phyloP scores from a whole-genome alignment of 2,329 filamentous ascomycete species.

The Alternaria sp. region DNA sequence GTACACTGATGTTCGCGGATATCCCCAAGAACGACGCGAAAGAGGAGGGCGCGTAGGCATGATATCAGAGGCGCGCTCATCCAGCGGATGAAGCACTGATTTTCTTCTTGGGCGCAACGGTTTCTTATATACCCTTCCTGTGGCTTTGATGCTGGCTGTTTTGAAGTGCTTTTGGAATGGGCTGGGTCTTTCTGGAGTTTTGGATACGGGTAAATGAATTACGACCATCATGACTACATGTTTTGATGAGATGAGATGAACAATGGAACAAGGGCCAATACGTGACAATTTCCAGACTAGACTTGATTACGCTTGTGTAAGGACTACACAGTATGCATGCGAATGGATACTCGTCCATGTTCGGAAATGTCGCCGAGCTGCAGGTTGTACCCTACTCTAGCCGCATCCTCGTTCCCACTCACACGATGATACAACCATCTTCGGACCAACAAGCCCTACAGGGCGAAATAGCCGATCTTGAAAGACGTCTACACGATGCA shows the following conservation, averaged over 20 bases:
- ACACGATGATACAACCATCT: conserved; percentile 39
- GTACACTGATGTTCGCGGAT: conserved; percentile 50
- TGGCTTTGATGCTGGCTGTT: conserved; percentile 1
- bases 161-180: neutral
- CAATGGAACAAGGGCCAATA: neutral
- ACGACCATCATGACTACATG: conserved; percentile 27
- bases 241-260: conserved; percentile 10
- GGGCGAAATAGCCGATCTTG: conserved; percentile 67
- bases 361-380: conserved; percentile 34
- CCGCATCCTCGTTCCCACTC: conserved; percentile 22
- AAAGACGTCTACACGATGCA: conserved; percentile 59
- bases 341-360: conserved; percentile 17
- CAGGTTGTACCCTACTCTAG: conserved; percentile 16
- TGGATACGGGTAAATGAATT: conserved; percentile 9
- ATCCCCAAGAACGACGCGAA: conserved; percentile 42
- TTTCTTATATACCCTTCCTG: conserved; percentile 11
- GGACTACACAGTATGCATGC: conserved; percentile 1
- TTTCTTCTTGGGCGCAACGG: conserved; percentile 2
- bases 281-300: conserved; percentile 2
- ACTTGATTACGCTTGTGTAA: conserved; percentile 1
- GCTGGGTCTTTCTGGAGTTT: conserved; percentile 9
- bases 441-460: conserved; percentile 43
- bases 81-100: neutral
- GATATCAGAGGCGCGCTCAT: neutral
- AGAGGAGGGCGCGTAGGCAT: conserved; percentile 11